These are phyloP conservation scores for Sporothrix mexicana DNA, from an alignment of 2,329 filamentous ascomycete genomes.

Conservation along the genomic window DNA sequence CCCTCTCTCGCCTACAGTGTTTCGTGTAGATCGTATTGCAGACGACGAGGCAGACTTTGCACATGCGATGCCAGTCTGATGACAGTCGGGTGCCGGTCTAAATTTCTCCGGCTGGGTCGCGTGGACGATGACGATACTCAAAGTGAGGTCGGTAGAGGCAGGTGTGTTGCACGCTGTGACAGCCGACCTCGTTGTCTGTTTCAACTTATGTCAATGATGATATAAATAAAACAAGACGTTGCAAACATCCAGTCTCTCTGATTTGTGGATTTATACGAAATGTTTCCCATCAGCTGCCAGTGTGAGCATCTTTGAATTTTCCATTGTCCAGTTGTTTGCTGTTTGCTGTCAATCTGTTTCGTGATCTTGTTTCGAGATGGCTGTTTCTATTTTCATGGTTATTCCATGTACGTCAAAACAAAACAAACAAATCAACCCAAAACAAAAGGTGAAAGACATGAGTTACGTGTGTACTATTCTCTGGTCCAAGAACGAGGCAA, in stretches of 20 bases:
- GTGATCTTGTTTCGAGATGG: not conserved
- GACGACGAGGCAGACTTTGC: not conserved
- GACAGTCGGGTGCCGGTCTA: no score
- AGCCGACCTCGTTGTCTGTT: not conserved
- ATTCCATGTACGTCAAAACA: not conserved
- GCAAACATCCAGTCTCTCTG: not conserved
- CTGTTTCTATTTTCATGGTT: not conserved
- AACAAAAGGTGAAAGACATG: not conserved
- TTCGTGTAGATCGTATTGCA: conserved; percentile 21
- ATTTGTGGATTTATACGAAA: conserved; percentile 20
- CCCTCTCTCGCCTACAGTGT: not conserved
- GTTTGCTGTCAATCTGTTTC: not conserved
- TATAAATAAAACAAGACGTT: conserved; percentile 7
- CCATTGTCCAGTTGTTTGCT: not conserved
- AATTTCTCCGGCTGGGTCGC: conserved; percentile 22
- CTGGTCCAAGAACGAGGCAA: conserved; percentile 2
- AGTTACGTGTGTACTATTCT: conserved; percentile 6
- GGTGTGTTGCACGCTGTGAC: not conserved
- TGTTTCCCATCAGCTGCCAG: not conserved
- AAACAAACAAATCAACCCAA: not conserved
- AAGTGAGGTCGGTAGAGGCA: no score
- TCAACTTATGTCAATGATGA: not conserved
- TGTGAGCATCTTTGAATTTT: not conserved
- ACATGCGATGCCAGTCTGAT: not conserved
- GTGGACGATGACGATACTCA: no score